phyloP scores from a whole-genome alignment of 805 yeast species.

The Saccharomycopsis amapae region DNA sequence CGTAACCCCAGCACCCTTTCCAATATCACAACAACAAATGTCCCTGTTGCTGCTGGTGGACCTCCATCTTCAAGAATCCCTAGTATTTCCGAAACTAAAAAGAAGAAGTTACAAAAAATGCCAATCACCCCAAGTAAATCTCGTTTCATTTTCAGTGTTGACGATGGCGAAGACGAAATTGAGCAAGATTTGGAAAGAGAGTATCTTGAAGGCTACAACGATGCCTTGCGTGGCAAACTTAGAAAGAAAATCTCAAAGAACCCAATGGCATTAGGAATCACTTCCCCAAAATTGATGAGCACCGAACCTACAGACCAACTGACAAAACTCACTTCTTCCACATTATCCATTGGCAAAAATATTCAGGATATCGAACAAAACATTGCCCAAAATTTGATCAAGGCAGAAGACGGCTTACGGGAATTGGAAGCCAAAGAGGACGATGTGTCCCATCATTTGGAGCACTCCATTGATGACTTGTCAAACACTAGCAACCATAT shows the following conservation, averaged over 20 bases:
- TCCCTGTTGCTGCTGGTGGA: background rate
- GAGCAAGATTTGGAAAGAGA: slow-evolving; percentile 51
- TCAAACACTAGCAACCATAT: background rate
- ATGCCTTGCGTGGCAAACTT: slow-evolving; percentile 50
- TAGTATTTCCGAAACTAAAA: slow-evolving; percentile 3
- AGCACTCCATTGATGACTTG: background rate
- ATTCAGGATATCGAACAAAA: slow-evolving; percentile 21
- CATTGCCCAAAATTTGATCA: slow-evolving; percentile 23
- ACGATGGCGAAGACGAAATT: slow-evolving; percentile 71
- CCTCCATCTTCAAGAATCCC: slow-evolving; percentile 7
- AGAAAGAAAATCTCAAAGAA: slow-evolving; percentile 29
- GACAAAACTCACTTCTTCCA: background rate
- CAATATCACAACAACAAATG: background rate
- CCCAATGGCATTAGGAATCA: slow-evolving; percentile 9
- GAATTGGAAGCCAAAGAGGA: slow-evolving; percentile 25
- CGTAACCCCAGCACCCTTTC: slow-evolving; percentile 7
- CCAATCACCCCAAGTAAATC: slow-evolving; percentile 17
- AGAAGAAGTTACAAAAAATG: slow-evolving; percentile 18
- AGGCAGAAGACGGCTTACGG: slow-evolving; percentile 25
- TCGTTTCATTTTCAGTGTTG: slow-evolving; percentile 57
- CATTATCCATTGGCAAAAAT: background rate
- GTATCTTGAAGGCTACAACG: slow-evolving; percentile 67
- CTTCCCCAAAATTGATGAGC: slow-evolving; percentile 10
- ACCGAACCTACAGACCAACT: no score
- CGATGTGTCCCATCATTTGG: slow-evolving; percentile 19